phyloP scores from a whole-genome alignment of 768 basidiomycete species.

The Mycena venus region DNA sequence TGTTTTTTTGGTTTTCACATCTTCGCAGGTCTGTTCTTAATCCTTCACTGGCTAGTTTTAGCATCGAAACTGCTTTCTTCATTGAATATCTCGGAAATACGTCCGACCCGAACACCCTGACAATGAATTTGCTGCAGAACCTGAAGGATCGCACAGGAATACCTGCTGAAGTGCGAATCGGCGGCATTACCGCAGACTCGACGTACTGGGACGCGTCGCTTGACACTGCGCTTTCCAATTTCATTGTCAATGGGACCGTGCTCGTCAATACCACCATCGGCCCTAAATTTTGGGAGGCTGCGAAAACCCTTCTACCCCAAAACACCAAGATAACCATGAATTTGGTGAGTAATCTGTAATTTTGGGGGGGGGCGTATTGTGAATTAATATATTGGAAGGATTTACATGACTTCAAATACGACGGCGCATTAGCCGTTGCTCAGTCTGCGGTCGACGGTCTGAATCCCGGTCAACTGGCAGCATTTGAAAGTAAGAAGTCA shows the following conservation, averaged over 20 bases:
- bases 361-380: neutral
- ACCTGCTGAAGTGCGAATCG: conserved; percentile 62
- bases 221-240: conserved; percentile 56
- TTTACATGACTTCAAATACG: conserved; percentile 57
- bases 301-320: conserved; percentile 55
- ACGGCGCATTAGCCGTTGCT: conserved; percentile 59
- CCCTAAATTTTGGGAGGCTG: conserved; percentile 62
- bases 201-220: conserved; percentile 61
- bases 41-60: conserved; percentile 65
- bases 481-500: conserved; percentile 57
- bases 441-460: conserved; percentile 56
- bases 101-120: conserved; percentile 57
- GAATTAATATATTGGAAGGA: conserved; percentile 47
- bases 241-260: conserved; percentile 56
- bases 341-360: conserved; percentile 46
- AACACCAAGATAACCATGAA: conserved; percentile 63
- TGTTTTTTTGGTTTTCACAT: no score
- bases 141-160: conserved; percentile 58
- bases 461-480: conserved; percentile 50
- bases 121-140: conserved; percentile 60
- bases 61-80: conserved; percentile 68
- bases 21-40: no score
- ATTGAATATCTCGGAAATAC: conserved; percentile 64
- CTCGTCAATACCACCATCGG: conserved; percentile 67
- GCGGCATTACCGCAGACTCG: conserved; percentile 69